These are phyloP conservation scores for Hyaloscypha bicolor DNA, from an alignment of 495 filamentous ascomycete species.

Conservation along the genomic window DNA sequence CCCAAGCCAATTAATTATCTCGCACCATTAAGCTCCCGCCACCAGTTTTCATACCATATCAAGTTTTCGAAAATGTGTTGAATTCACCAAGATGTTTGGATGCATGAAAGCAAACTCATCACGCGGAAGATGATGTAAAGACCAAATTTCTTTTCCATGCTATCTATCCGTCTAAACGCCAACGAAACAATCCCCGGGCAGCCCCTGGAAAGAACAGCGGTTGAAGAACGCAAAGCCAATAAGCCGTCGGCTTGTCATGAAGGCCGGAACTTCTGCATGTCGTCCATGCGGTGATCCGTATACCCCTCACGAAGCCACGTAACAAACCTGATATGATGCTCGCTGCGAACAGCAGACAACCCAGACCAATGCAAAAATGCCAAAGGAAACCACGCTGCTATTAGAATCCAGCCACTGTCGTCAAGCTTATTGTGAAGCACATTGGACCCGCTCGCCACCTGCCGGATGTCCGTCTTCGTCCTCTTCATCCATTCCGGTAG, in stretches of 20 bases:
- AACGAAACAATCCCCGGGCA: constrained; percentile 14
- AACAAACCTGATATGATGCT: constrained; percentile 15
- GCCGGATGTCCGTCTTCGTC: constrained; percentile 75
- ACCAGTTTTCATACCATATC: no score
- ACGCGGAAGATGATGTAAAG: neutral
- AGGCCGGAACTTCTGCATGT: constrained; percentile 6
- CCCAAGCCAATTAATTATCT: no score
- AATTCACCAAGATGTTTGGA: no score
- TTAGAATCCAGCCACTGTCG: neutral
- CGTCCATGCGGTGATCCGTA: constrained; percentile 4
- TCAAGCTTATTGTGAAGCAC: constrained; percentile 83
- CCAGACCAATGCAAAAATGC: constrained; percentile 13
- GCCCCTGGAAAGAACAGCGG: constrained; percentile 2
- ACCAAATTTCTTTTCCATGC: constrained; percentile 13
- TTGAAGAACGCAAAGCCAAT: constrained; percentile 15
- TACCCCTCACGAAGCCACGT: constrained; percentile 17
- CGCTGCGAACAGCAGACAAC: constrained; percentile 15
- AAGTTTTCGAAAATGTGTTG: no score
- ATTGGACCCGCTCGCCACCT: constrained; percentile 93
- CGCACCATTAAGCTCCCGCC: no score
- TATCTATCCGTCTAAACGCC: constrained; percentile 37
- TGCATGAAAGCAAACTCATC: neutral
- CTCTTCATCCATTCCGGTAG: constrained; percentile 73
- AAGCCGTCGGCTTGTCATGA: constrained; percentile 8
- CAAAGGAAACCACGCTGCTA: constrained; percentile 7